Evolutionary conservation across 441 rosid species (phyloP).

Genomic region (Erodium moschatum): DNA sequence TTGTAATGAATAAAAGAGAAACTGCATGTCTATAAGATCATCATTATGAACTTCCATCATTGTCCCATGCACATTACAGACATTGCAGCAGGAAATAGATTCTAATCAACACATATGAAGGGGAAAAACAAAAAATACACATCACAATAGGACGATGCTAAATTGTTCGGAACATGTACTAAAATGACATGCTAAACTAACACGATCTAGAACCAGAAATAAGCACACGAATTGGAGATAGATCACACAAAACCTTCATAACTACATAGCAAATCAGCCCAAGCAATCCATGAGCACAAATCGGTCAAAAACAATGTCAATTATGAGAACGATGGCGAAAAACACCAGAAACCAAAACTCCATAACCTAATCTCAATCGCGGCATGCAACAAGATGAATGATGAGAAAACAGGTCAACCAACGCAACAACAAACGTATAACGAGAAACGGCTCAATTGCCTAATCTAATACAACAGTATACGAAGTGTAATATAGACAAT

Average conservation of each 20-base stretch:
- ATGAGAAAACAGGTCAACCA: neutral
- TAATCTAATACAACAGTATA: neutral
- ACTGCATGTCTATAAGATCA: too few species aligned
- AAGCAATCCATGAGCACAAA: neutral
- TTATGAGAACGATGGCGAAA: neutral
- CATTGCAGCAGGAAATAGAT: slow-evolving; percentile 5
- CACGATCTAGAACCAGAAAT: neutral
- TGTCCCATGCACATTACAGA: slow-evolving; percentile 2
- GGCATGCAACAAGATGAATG: neutral
- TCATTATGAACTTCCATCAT: neutral
- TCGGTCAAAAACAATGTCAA: neutral
- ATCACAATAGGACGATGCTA: too few species aligned
- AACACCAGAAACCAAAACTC: slow-evolving; percentile 1
- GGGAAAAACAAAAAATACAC: too few species aligned
- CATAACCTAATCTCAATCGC: slow-evolving; percentile 1
- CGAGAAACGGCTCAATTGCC: neutral
- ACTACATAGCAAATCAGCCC: neutral
- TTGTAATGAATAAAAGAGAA: neutral
- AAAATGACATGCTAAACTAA: neutral
- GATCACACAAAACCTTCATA: neutral
- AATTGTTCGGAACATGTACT: too few species aligned
- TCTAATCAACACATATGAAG: neutral
- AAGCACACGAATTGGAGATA: neutral
- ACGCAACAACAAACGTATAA: neutral
- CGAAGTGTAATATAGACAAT: neutral